A percentile compares a stretch with the other conserved stretches of the same genome.
phyloP scores from a whole-genome alignment of 352 stramenopile genomes.

The Bremia lactucae region DNA sequence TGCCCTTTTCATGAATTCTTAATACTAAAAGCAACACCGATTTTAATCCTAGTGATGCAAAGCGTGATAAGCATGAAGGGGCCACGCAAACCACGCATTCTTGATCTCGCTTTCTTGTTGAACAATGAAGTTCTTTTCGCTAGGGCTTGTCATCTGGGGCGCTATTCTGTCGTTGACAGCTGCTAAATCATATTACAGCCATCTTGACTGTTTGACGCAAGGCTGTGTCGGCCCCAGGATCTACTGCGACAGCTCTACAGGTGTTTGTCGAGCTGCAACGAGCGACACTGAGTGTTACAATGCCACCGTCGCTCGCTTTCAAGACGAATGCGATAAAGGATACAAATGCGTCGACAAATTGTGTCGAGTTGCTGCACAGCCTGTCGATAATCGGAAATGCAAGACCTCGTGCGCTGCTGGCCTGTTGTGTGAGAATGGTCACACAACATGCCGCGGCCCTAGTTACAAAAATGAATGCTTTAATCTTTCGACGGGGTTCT shows the following conservation, averaged over 20 bases:
- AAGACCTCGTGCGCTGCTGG: slow-evolving; percentile 7
- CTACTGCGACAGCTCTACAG: slow-evolving; percentile 22
- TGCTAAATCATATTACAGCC: not conserved
- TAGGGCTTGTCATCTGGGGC: slow-evolving; percentile 1
- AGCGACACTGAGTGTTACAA: slow-evolving; percentile 20
- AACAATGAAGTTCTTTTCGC: too few species aligned
- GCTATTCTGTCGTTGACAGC: not conserved
- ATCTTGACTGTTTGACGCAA: slow-evolving; percentile 4
- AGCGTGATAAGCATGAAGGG: too few species aligned
- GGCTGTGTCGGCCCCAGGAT: slow-evolving; percentile 17
- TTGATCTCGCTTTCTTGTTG: too few species aligned
- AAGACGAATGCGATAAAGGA: slow-evolving; percentile 18
- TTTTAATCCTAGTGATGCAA: too few species aligned
- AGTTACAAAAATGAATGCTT: slow-evolving; percentile 27
- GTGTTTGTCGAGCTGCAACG: slow-evolving; percentile 12
- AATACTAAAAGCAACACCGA: too few species aligned
- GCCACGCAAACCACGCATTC: too few species aligned
- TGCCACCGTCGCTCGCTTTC: slow-evolving; percentile 17
- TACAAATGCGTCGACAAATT: slow-evolving; percentile 21
- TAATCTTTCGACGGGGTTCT: slow-evolving; percentile 14
- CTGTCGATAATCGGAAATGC: slow-evolving; percentile 6
- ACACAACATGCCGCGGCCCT: slow-evolving; percentile 8
- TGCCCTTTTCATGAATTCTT: too few species aligned
- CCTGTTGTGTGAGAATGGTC: slow-evolving; percentile 17
- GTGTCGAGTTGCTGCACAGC: slow-evolving; percentile 12